These are phyloP conservation scores for Chlamydomonas reinhardtii DNA, from an alignment of 163 green algal genomes.

Conservation along the genomic window DNA sequence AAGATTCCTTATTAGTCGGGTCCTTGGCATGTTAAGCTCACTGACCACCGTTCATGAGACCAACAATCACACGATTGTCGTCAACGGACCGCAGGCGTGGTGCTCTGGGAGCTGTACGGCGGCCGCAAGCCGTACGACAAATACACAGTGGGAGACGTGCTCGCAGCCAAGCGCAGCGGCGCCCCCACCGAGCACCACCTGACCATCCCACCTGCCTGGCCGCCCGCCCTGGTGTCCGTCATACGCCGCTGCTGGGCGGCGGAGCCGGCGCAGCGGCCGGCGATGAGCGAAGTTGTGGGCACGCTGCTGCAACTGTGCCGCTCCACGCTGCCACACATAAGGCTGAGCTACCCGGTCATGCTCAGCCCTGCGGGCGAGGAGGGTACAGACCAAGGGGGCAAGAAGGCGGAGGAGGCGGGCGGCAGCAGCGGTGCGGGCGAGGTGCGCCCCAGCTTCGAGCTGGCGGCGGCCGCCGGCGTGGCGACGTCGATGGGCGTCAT, in stretches of 20 bases:
- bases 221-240: not conserved
- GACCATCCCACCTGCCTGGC: conserved; percentile 4
- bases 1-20: too few species aligned
- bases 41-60: too few species aligned
- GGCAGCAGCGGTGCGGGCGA: too few species aligned
- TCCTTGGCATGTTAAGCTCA: too few species aligned
- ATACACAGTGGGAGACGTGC: conserved; percentile 20
- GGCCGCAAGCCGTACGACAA: conserved; percentile 40
- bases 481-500: too few species aligned
- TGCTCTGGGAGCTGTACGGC: conserved; percentile 49
- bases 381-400: too few species aligned
- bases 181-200: conserved; percentile 12
- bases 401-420: not conserved
- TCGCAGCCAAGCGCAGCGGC: conserved; percentile 20
- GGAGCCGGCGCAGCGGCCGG: not conserved
- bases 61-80: too few species aligned
- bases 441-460: too few species aligned
- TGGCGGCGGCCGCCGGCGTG: too few species aligned
- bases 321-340: not conserved
- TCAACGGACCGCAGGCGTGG: conserved; percentile 26
- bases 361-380: not conserved
- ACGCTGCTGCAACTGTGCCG: conserved; percentile 34
- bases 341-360: conserved; percentile 10
- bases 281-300: conserved; percentile 2
- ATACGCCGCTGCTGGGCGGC: conserved; percentile 14